Evolutionary conservation across 2,329 filamentous ascomycete species (phyloP), one percentile per base, ranked within the genome.

Genomic region (Huntiella decipiens): DNA sequence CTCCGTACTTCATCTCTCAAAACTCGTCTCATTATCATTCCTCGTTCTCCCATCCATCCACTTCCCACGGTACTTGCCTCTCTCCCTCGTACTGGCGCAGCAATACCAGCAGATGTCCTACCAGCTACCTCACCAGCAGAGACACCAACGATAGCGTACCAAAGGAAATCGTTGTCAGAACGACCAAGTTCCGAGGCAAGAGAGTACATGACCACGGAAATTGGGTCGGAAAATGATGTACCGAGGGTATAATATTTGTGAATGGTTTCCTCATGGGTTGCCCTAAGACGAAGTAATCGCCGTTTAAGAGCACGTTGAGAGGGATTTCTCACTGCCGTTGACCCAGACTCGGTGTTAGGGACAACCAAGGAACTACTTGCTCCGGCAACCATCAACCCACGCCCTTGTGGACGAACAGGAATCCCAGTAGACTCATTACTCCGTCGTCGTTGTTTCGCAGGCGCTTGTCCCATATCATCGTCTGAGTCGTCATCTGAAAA

Each of bases 141-240:
- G 33, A 94, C 84, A 4, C 91, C 91, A 19, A 98, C 84, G 56
- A 96, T 94, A 4, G 86, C 78, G 49, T 94, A 71, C 91, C 91
- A 98, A 11, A 98, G 69, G 16, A 96, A 68, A 55, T 98, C 87
- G 55, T 96, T 98, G 60, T 96, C 88, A 67, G 96, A 91, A 45
- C 87, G 81, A 51, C 91, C 91, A 5, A 98, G 74, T 57, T 96
- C 91, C 1, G 87, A 94, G 1, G 88, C 91, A 11, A 98, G 69
- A 0, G 86, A 92, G 61, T 96, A 98, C 57, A 95, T 74, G 64
- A 96, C 79, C 0, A 87, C 93, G 0, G 87, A 91, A 46, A 96
- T 83, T 1, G 91, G 91, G 58, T 98, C 91, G 0, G 88, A 88
- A 57, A 93, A 95, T 2, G 86, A 93, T 2, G 83, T 79, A 36